These are phyloP conservation scores for Lichtheimia hyalospora DNA, from an alignment of 371 early-diverging fungal species.

Conservation along the genomic window DNA sequence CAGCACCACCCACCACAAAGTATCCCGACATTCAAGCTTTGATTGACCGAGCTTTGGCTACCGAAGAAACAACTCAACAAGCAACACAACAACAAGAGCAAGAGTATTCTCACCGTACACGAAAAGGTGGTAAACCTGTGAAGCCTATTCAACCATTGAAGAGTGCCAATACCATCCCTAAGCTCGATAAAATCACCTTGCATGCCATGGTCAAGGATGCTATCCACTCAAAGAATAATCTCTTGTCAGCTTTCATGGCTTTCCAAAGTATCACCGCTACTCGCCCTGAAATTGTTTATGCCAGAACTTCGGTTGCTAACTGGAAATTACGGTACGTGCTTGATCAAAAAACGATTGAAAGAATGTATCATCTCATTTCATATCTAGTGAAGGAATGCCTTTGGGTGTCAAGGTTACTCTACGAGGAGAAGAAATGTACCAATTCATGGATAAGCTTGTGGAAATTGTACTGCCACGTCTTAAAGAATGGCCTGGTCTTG, in stretches of 20 bases:
- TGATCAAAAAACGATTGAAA: background rate
- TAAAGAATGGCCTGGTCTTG: constrained; percentile 89
- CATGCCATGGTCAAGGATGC: constrained; percentile 86
- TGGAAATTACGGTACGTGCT: constrained; percentile 78
- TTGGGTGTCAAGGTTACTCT: constrained; percentile 81
- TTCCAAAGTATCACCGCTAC: constrained; percentile 88
- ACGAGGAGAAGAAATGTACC: constrained; percentile 86
- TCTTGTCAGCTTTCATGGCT: constrained; percentile 89
- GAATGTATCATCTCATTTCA: background rate
- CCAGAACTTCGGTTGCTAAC: constrained; percentile 77
- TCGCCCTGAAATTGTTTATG: constrained; percentile 80
- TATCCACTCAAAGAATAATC: constrained; percentile 82
- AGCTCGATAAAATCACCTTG: constrained; percentile 66
- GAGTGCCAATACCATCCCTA: constrained; percentile 58
- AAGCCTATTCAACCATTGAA: constrained; percentile 55
- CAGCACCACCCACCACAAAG: constrained; percentile 36
- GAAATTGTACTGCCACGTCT: constrained; percentile 93
- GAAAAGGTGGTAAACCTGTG: constrained; percentile 60
- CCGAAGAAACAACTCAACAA: constrained; percentile 1
- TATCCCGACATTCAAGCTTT: constrained; percentile 42
- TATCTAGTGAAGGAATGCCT: constrained; percentile 80
- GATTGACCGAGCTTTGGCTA: constrained; percentile 26
- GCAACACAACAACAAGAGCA: background rate
- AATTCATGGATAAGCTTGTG: constrained; percentile 91
- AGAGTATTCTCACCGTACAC: constrained; percentile 30